Evolutionary conservation across 371 early-diverging fungal species (phyloP), one percentile per base, ranked within the genome.

Genomic region (Apophysomyces elegans): DNA sequence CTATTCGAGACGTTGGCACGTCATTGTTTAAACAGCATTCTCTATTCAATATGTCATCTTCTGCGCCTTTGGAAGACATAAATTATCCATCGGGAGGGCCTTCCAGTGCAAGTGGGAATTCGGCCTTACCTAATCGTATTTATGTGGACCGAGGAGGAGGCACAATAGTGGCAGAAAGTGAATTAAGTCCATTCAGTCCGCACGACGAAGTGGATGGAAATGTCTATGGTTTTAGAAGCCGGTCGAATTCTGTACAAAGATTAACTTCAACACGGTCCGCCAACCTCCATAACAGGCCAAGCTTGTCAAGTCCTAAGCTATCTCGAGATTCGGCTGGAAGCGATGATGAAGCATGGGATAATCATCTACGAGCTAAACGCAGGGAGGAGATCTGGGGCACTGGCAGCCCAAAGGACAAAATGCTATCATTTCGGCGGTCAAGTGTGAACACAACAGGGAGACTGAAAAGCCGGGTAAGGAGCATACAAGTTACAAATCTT

Each of bases 101-200:
- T 39, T 63, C 58, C 6, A 37, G 45, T 54, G 56, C 56, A 21
- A 36, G 64, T 14, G 61, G 66, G 18, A 59, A 66, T 12, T 36
- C 66, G n/a, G 58, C 65, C 26, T 65, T 69, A n/a, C 38, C 61
- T 7, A 43, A 41, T n/a, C 3, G 12, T 37, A 44, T 37, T 13
- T 16, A 66, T 65, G 54, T 21, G 9, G 76, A 78, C 58, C 73
- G 74, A 21, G 81, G 81, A 21, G 81, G 81, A 39, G 83, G 79
- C 18, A 76, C 73, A 12, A 70, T 78, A 1, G 63, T 77, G 4
- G 68, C 75, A 3, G 80, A 77, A 61, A 64, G 70, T n/a, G 75
- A 82, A 35, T 41, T 90, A 14, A 88, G 88, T 54, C 86, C 89
- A 4, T 91, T 85, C 65, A 81, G 86, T 32, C 85, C 79, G 9